Conservation (phyloP, 2,329 filamentous ascomycete genomes). For the Fusarium goolgardi region DNA sequence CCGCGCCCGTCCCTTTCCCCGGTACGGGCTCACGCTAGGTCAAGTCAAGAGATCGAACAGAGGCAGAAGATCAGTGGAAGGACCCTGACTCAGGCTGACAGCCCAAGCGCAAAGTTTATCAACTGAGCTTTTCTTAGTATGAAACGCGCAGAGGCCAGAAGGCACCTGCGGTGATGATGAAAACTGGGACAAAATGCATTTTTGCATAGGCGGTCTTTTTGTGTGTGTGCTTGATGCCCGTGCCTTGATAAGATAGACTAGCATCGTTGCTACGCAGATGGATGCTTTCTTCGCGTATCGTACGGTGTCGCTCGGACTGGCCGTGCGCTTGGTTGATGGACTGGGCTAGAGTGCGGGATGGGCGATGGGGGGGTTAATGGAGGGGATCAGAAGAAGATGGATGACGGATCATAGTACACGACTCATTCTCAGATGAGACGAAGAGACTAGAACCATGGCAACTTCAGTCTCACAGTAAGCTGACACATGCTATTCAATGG, state of each 20-base stretch:
- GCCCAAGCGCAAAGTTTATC: slow-evolving; percentile 18
- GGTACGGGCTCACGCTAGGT: slow-evolving; percentile 26
- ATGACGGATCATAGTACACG: neutral
- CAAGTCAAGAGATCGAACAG: slow-evolving; percentile 14
- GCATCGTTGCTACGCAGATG: slow-evolving; percentile 1
- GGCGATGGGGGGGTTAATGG: slow-evolving; percentile 3
- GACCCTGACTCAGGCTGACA: slow-evolving; percentile 14
- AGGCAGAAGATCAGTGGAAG: slow-evolving; percentile 16
- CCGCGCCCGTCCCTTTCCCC: slow-evolving; percentile 23
- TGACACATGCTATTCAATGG: neutral
- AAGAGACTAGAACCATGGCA: neutral
- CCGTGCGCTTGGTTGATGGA: slow-evolving; percentile 6
- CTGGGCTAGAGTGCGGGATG: slow-evolving; percentile 9
- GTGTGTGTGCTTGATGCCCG: slow-evolving; percentile 7
- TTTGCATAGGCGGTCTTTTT: neutral
- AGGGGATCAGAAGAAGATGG: neutral
- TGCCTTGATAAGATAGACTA: neutral
- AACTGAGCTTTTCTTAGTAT: slow-evolving; percentile 1
- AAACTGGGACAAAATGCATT: slow-evolving; percentile 5
- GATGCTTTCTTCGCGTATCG: slow-evolving; percentile 9
- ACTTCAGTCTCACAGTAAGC: neutral
- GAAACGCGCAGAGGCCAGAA: slow-evolving; percentile 6
- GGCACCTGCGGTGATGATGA: slow-evolving; percentile 1
- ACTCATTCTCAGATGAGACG: neutral
- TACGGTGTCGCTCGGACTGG: slow-evolving; percentile 7